Base-by-base conservation (phyloP, 2,329 filamentous ascomycete genomes). In the Scedosporium aurantiacum region DNA sequence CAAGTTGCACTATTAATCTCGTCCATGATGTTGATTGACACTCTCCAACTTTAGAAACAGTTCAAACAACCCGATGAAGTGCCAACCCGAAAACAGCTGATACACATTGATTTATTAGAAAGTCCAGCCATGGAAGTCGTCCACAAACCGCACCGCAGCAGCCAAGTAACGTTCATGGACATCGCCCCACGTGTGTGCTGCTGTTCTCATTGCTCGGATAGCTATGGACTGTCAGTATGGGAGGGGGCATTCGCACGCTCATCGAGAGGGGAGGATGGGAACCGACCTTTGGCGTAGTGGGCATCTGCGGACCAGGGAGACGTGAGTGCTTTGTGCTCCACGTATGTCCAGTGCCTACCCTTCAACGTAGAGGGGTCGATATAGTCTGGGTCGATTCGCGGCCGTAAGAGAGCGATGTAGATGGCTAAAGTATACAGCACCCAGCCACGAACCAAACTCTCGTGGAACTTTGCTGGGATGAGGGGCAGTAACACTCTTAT, bases 401-500 rank as follows among this genome's bases (percentile, higher is more conserved):
- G 94, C 21, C 93, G 81, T 27, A 88, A 75, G 68, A 90, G 87
- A 2, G 85, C 76, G 60, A 96, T 83, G 70, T 94, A 97, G 10
- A 92, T 82, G 0, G 85, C 82, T 50, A 97, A 72, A 0, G 88
- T 84, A 50, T 96, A 82, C 4, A 99, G 76, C 89, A 91, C 96
- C 91, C 94, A 97, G 71, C 96, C 86, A 45, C 89, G 80, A 7
- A 97, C 79, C 4, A 99, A 76, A 23, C 77, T 77, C 55, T 91
- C 72, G 66, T 96, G 93, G 67, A 86, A 87, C 68, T 84, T 83
- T 14, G 80, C 73, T 0, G 91, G 91, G 10, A 97, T 76, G 41
- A 90, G 73, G 0, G 94, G 90, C 2, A 99, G 77, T 4, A 99
- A 74, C 25, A 96, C 84, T n/a, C 94, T 83, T 12, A 96, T 83